Conservation (phyloP, 768 basidiomycete species). For the Mycena belliarum region DNA sequence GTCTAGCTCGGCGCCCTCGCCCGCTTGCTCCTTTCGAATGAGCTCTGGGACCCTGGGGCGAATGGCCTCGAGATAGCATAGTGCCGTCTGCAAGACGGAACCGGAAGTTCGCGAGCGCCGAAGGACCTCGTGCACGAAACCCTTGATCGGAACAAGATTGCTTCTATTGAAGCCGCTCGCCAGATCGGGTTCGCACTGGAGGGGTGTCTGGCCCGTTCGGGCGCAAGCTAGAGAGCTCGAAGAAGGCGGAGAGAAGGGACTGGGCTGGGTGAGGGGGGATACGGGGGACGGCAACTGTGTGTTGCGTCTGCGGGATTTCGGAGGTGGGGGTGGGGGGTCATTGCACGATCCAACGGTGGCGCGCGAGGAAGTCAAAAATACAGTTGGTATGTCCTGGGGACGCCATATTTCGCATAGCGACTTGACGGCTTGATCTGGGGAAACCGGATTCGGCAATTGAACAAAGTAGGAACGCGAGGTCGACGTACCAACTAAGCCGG, state of each 20-base stretch:
- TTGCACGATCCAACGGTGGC: slow-evolving; percentile 27
- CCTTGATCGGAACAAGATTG: slow-evolving; percentile 60
- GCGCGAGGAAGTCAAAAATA: slow-evolving; percentile 45
- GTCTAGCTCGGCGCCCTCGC: slow-evolving; percentile 42
- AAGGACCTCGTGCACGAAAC: slow-evolving; percentile 87
- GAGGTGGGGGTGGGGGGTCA: slow-evolving; percentile 13
- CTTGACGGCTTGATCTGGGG: slow-evolving; percentile 75
- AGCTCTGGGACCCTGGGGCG: slow-evolving; percentile 69
- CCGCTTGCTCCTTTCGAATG: slow-evolving; percentile 48
- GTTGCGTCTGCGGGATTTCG: slow-evolving; percentile 28
- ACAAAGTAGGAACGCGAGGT: slow-evolving; percentile 1
- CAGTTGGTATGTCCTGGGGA: slow-evolving; percentile 68
- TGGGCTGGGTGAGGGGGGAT: slow-evolving; percentile 45
- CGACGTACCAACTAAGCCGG: slow-evolving; percentile 69
- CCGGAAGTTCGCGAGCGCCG: slow-evolving; percentile 85
- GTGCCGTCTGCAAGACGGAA: slow-evolving; percentile 80
- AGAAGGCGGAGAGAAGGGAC: slow-evolving; percentile 31
- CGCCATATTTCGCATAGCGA: slow-evolving; percentile 80
- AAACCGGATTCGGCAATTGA: slow-evolving; percentile 20
- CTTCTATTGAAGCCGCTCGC: slow-evolving; percentile 29
- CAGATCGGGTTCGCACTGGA: slow-evolving; percentile 23
- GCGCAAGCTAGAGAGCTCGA: slow-evolving; percentile 30
- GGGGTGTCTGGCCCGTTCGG: slow-evolving; percentile 21
- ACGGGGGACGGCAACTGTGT: slow-evolving; percentile 54
- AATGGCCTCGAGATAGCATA: slow-evolving; percentile 88